Evolutionary conservation across 139 green algal genomes (phyloP), one percentile per base, ranked within the genome.

Genomic region (Chlorella sp.): DNA sequence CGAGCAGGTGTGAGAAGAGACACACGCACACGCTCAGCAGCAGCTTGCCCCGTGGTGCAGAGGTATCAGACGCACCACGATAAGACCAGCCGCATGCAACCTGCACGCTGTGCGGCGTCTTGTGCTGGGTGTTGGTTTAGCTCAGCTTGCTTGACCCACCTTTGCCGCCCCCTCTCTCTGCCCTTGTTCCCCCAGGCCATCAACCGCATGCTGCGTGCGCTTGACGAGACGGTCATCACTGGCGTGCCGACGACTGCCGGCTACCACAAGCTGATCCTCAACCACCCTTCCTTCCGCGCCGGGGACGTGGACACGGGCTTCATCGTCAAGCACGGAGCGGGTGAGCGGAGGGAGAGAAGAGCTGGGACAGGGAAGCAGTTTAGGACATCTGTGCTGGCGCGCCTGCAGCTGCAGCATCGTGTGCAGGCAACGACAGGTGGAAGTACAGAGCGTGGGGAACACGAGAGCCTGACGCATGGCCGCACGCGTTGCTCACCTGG

Each of bases 211-310:
- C 70, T 86, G 64, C 88, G 92, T 66, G 90, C 92, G 1, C 81
- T 97, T 42, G 75, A 86, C 34, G 87, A 91, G 85, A 87, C 74
- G 2, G 78, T 91, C 23, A 91, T 92, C 70, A 77, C 69, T 1
- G 93, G 92, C 31, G 92, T 97, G 71, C 88, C 91, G 77, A 97
- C 92, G 72, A 97, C 92, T n/a, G 83, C 81, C 30, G 79, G 82
- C 70, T 97, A 91, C 90, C 92, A 97, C 87, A 85, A 89, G 76
- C 87, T 96, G 55, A 93, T 97, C 78, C 78, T 97, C 33, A 23
- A 72, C 42, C 67, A 68, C n/a, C 69, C 75, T 42, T 69, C 51
- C 20, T 85, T 85, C 75, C 42, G 74, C 51, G 49, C 36, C 3
- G 89, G 88, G 26, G 77, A 86, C 20, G 85, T 92, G 17, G 86